phyloP scores from a whole-genome alignment of 306 rosid species.

The Cucumis sativus region Cucumber_9930_V3 NC_026656.2:1260001-1260500 shows the following conservation, averaged over 20 bases:
- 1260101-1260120: conserved; percentile 73
- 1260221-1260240: conserved; percentile 73
- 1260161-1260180: conserved; percentile 59
- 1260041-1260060: conserved; percentile 90
- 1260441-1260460: conserved; percentile 71
- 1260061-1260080: conserved; percentile 80
- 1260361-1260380: conserved; percentile 82
- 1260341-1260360: conserved; percentile 89
- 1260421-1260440: conserved; percentile 82
- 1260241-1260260: conserved; percentile 60
- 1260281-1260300: conserved; percentile 90
- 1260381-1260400: conserved; percentile 90
- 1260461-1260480: conserved; percentile 72
- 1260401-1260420: conserved; percentile 69
- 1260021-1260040: conserved; percentile 70
- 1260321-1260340: conserved; percentile 79
- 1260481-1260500: conserved; percentile 99
- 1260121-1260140: conserved; percentile 94
- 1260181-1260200: conserved; percentile 89
- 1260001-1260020: conserved; percentile 69
- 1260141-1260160: conserved; percentile 60
- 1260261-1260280: conserved; percentile 53
- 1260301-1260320: conserved; percentile 97
- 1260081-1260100: conserved; percentile 67
- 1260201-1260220: conserved; percentile 78